Evolutionary conservation across 768 basidiomycete genomes (phyloP), one percentile per base, ranked within the genome.

Genomic region (Sarcomyxa edulis): DNA sequence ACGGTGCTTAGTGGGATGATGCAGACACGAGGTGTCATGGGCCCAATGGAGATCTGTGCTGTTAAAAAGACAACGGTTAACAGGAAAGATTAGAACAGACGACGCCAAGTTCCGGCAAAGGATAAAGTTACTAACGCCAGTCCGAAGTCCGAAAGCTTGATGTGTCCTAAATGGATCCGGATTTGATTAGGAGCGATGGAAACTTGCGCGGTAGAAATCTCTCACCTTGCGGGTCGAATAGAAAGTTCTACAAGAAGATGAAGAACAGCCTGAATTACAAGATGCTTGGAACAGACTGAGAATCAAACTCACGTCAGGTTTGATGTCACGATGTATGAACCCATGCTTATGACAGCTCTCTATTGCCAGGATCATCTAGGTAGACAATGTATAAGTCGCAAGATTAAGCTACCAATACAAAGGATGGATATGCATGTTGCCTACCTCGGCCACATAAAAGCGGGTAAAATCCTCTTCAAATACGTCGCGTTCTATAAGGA

Each of bases 311-410:
- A 88, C 85, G 62, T 94, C 89, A 51, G 92, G 88, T 62, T 96
- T 94, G 64, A 97, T 94, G 67, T 99, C 95, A 45, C 95, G 79
- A 67, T 98, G 95, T 53, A 98, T 96, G 65, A 94, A 98, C 7
- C 94, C 94, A 51, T 88, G 81, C 58, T 82, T 84, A 65, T 96
- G 93, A 58, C 91, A 94, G 45, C 84, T 84, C 58, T 94, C 86
- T 45, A 98, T 83, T 21, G 91, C 90, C 14, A 97, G 75, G 43
- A 98, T 72, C 93, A 96, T 96, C 89, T 91, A 55, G 18, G 6
- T 8, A 38, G n/a, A 45, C 48, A 26, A 35, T 12, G 15, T 22
- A 24, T 19, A 34, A 35, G 42, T n/a, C n/a, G 15, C 25, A 49
- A 36, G 32, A 14, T 31, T 39, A 40, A 44, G 26, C 30, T 61